These are phyloP conservation scores for Glaciozyma antarctica DNA, from an alignment of 768 basidiomycete genomes.

Conservation along the genomic window DNA sequence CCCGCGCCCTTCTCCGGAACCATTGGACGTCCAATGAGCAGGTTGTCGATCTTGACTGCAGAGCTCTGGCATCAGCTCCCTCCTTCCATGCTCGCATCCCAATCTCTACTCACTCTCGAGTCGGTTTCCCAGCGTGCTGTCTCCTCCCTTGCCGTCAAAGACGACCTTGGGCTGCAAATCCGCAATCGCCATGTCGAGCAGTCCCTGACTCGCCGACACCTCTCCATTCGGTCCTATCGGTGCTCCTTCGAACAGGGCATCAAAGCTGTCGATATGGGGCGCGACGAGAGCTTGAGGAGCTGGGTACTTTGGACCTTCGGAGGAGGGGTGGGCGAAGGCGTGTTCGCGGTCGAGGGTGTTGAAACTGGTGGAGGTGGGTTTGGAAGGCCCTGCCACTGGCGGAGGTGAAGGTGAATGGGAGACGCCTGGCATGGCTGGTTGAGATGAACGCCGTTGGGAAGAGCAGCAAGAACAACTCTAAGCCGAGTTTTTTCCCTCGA, in stretches of 20 bases:
- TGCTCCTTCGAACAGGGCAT: conserved; percentile 78
- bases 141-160: conserved; percentile 64
- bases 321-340: conserved; percentile 62
- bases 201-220: conserved; percentile 54
- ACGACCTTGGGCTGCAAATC: conserved; percentile 88
- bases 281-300: conserved; percentile 85
- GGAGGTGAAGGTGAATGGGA: not conserved
- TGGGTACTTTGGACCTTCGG: conserved; percentile 57
- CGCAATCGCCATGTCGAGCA: conserved; percentile 65
- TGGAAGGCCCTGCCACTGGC: conserved; percentile 24
- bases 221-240: conserved; percentile 56
- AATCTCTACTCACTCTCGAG: conserved; percentile 58
- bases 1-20: conserved; percentile 71
- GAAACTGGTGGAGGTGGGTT: conserved; percentile 30
- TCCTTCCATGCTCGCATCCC: no score
- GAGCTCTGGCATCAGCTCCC: conserved; percentile 1
- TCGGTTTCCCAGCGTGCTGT: conserved; percentile 64
- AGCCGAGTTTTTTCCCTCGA: no score
- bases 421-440: conserved; percentile 1
- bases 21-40: conserved; percentile 72
- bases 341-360: conserved; percentile 34
- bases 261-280: conserved; percentile 93
- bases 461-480: no score
- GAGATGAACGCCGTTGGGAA: not conserved
- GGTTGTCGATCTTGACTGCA: conserved; percentile 84